phyloP scores from a whole-genome alignment of 495 filamentous ascomycete species.

The Neurospora hispaniola region DNA sequence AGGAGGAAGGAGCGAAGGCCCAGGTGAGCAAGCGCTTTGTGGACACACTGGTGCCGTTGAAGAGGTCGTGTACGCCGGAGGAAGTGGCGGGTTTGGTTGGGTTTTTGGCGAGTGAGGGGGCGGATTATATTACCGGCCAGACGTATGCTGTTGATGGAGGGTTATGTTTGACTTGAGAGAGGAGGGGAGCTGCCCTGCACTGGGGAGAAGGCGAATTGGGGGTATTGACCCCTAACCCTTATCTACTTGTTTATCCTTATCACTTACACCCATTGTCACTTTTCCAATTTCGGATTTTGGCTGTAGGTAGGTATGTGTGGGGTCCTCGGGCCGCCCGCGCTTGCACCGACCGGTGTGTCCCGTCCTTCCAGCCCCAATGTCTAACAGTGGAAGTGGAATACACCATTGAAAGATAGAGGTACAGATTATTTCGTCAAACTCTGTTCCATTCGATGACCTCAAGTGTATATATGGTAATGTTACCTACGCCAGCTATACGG shows the following conservation, averaged over 20 bases:
- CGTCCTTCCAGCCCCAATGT: background rate
- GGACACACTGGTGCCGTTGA: conserved; percentile 38
- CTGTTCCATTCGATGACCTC: too few species aligned
- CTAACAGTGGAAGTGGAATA: too few species aligned
- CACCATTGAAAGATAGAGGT: too few species aligned
- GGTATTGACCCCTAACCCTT: background rate
- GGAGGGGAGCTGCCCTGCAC: background rate
- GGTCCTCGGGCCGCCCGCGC: background rate
- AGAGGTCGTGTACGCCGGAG: conserved; percentile 42
- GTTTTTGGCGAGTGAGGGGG: conserved; percentile 43
- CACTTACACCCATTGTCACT: too few species aligned
- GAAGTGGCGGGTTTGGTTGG: conserved; percentile 48
- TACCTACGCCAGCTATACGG: too few species aligned
- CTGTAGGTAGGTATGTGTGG: background rate
- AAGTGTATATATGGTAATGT: too few species aligned
- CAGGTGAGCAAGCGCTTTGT: conserved; percentile 39
- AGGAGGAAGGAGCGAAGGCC: conserved; percentile 33
- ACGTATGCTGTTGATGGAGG: conserved; percentile 54
- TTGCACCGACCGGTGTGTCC: background rate
- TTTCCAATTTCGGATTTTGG: background rate
- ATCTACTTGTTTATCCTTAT: background rate
- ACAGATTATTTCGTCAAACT: too few species aligned
- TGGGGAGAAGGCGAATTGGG: too few species aligned
- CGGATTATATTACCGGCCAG: conserved; percentile 52
- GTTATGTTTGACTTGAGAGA: conserved; percentile 33